Conservation (phyloP, 805 yeast species). For the Kodamaea neixiangensis region DNA sequence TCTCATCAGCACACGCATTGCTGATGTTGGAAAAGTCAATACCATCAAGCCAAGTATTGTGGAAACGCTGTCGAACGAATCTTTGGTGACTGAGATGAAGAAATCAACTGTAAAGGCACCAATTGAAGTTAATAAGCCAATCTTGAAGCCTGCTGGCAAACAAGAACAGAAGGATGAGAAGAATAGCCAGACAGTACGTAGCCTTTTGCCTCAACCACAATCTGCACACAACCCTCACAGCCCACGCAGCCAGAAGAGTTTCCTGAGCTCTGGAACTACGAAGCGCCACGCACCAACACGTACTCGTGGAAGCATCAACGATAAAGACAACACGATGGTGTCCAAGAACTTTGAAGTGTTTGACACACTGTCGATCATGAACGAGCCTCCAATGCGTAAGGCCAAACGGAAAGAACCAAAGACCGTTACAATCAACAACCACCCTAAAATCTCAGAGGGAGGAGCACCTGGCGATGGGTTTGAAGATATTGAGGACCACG, state of each 20-base stretch:
- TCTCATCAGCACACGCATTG: constrained; percentile 29
- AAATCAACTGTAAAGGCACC: too few species aligned
- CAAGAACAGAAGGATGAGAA: neutral
- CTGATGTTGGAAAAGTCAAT: constrained; percentile 29
- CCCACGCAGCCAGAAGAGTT: constrained; percentile 1
- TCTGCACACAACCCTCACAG: neutral
- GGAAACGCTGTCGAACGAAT: constrained; percentile 27
- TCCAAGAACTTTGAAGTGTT: constrained; percentile 22
- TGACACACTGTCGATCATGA: constrained; percentile 25
- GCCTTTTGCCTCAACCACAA: constrained; percentile 5
- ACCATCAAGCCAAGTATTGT: constrained; percentile 26
- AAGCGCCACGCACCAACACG: neutral
- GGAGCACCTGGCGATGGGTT: constrained; percentile 5
- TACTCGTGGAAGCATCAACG: neutral
- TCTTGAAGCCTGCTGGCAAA: constrained; percentile 6
- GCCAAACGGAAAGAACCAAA: constrained; percentile 1
- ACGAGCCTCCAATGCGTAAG: constrained; percentile 6
- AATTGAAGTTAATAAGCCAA: too few species aligned
- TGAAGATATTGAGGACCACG: constrained; percentile 9
- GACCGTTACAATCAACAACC: constrained; percentile 3
- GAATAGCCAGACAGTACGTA: neutral
- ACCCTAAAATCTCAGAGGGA: neutral
- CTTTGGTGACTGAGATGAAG: constrained; percentile 17
- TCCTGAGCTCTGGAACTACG: neutral
- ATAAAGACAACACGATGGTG: constrained; percentile 5